Base-by-base conservation (phyloP, 1,139 yeast genomes). In the Lipomyces yarrowii region DNA sequence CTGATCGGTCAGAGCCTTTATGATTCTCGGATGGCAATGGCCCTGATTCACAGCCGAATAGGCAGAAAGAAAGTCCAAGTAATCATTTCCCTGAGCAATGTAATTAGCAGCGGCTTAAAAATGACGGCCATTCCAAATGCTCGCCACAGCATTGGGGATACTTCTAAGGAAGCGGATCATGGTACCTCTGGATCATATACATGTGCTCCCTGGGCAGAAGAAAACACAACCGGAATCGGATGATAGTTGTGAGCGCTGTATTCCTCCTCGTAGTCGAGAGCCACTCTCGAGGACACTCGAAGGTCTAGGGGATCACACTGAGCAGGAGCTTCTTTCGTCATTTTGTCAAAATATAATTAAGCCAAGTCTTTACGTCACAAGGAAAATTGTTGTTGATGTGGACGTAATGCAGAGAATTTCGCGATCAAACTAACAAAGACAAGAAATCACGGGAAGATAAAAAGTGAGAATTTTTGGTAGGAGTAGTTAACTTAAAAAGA, bases 11-110 rank as follows among this genome's bases (percentile, higher is more conserved):
- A 94, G 83, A 1, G 99, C 98, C 59, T 80, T 83, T 69, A 94
- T 84, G 76, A 93, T 93, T 79, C 90, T 88, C 67, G 98, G 98
- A 77, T 93, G 98, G 79, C 98, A 93, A 78, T 93, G 99, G 67
- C 99, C 99, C 79, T 94, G 98, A 82, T 94, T 94, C 54, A 94
- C 98, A 13, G 99, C 98, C 52, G 97, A 91, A 80, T 93, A 93
- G 8, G 98, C 71, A 6, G 70, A 70, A 11, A 70, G 59, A 42
- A 70, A 69, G 62, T 70, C 71, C 32, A 70, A 65, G 71, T 78
- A 79, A 69, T 78, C 73, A 56, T 73, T 76, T 55, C 69, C 67
- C 69, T 66, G 48, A 18, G 21, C 10, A 18, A 39, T 1, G 21
- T 58, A 21, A 58, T 56, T 10, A n/a, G 8, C 48, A 42, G 30